These are phyloP conservation scores for Chimonanthus salicifolius DNA, from an alignment of 164 flowering plant genomes.

Conservation along the genomic window DNA sequence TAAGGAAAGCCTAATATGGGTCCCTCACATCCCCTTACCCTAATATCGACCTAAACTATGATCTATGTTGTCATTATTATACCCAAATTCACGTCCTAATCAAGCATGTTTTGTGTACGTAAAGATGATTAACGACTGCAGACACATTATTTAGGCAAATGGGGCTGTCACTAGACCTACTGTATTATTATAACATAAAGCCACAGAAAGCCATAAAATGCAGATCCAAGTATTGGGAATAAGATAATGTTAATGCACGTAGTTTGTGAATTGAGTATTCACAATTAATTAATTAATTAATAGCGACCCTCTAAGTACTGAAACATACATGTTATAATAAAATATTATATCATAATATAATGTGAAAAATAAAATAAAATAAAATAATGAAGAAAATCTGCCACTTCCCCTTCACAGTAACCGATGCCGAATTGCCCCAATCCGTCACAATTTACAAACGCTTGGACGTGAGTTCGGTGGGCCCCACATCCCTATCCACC, in stretches of 20 bases:
- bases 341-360: background rate
- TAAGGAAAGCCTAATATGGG: background rate
- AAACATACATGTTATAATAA: background rate
- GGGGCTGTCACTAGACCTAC: background rate
- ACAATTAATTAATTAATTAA: background rate
- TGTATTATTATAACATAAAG: too few species aligned
- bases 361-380: background rate
- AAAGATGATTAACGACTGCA: background rate
- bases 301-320: background rate
- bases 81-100: background rate
- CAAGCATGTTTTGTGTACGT: background rate
- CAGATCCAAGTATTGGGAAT: background rate
- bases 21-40: too few species aligned
- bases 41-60: background rate
- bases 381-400: background rate
- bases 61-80: background rate
- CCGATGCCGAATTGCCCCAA: background rate
- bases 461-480: background rate
- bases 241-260: background rate
- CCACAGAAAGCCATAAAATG: background rate
- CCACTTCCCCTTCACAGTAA: background rate
- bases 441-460: background rate
- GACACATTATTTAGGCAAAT: background rate
- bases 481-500: slow-evolving; percentile 1
- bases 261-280: background rate